Base-by-base conservation (phyloP, 371 early-diverging fungal species). In the Mycotypha africana region DNA sequence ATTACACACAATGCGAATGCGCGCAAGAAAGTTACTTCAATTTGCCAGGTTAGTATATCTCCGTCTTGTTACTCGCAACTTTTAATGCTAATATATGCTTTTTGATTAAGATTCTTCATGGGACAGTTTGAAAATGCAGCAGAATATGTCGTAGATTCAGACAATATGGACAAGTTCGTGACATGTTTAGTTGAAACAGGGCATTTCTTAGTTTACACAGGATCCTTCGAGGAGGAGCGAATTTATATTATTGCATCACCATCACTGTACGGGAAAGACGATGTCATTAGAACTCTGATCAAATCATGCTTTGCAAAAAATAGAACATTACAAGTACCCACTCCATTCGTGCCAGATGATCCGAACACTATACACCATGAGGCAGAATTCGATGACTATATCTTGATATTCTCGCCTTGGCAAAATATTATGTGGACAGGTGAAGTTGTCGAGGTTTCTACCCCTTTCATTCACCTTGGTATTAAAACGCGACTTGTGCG, bases 111-210 rank as follows among this genome's bases (percentile, higher is more conserved):
- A 39, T 75, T 74, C 3, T 76, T 88, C 47, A 82, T 78, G 30
- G 64, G 69, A 4, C 78, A 82, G 4, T 78, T 88, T 33, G 88
- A 88, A 49, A 86, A 86, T 59, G 70, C 87, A 4, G 78, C 87
- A 3, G 88, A 89, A 58, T 89, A 88, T 45, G 61, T 70, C 8
- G 62, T 89, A 21, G 76, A 79, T 41, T 63, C 58, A 33, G 76
- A 67, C 20, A 74, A 58, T 42, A 58, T 67, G 53, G 75, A 64
- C 9, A 55, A 60, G 10, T 55, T 88, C 40, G 62, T 86, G 38
- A 64, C 70, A 11, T 67, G 65, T 41, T 70, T 89, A 42, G 81
- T 79, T 0, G 77, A 73, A 32, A 71, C 84, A 7, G 79, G 77
- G 25, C 90, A 87, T 46, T 79, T 82, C 38, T 67, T 87, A 53